Percentiles rank a stretch among this genome's conserved stretches.
phyloP scores from a whole-genome alignment of 306 rosid species.

The Sechiopsis laciniata region DNA sequence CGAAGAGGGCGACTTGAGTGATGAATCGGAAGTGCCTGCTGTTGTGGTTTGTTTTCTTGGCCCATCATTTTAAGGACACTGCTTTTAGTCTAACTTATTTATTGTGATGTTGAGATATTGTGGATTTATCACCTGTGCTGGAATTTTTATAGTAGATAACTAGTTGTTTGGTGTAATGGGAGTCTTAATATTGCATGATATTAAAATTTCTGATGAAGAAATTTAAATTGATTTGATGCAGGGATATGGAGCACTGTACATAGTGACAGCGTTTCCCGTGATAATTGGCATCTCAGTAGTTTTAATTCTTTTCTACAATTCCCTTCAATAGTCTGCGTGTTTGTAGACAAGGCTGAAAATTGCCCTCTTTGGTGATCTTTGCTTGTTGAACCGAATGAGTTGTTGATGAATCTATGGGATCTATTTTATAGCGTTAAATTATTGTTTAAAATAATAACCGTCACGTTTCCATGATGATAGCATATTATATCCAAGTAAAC shows the following conservation, averaged over 20 bases:
- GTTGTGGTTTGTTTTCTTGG: conserved; percentile 57
- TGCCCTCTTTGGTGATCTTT: not conserved
- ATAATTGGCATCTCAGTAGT: conserved; percentile 91
- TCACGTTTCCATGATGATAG: not conserved
- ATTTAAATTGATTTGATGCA: conserved; percentile 40
- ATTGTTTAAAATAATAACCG: not conserved
- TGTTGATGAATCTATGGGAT: not conserved
- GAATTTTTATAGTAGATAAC: not conserved
- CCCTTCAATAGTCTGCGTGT: conserved; percentile 56
- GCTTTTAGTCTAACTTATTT: not conserved
- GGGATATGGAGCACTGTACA: conserved; percentile 94
- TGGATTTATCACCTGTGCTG: not conserved
- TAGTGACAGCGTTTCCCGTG: conserved; percentile 83
- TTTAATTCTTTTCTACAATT: conserved; percentile 72
- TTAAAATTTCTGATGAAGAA: conserved; percentile 30
- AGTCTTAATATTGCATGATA: conserved; percentile 11
- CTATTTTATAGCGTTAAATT: not conserved
- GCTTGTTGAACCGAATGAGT: not conserved
- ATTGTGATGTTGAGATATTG: not conserved
- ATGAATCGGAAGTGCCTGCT: conserved; percentile 73
- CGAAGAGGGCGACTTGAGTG: conserved; percentile 42
- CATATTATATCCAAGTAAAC: conserved; percentile 14
- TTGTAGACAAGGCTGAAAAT: not conserved
- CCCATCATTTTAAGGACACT: not conserved
- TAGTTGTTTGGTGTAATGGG: not conserved